A percentile compares a stretch with the other conserved stretches of the same genome.
phyloP scores from a whole-genome alignment of 2,329 filamentous ascomycete genomes.

The Pseudogymnoascus sp. region DNA sequence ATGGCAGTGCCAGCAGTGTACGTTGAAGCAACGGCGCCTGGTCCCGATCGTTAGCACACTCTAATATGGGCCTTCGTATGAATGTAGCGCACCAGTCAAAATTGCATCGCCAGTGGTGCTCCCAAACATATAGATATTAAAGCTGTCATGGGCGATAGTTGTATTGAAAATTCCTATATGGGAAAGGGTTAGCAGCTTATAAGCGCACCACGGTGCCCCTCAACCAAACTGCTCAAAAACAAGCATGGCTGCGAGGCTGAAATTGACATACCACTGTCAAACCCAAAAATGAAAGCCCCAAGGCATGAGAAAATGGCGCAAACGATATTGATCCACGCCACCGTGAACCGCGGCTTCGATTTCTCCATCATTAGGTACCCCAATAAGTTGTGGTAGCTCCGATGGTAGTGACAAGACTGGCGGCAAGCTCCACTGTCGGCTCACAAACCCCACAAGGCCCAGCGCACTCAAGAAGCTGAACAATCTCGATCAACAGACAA shows the following conservation, averaged over 20 bases:
- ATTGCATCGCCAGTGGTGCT: conserved; percentile 22
- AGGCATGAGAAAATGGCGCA: conserved; percentile 10
- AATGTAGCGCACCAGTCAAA: conserved; percentile 16
- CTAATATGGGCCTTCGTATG: no score
- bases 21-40: neutral
- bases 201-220: neutral
- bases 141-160: conserved; percentile 28
- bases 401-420: neutral
- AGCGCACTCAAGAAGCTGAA: neutral
- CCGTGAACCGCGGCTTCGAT: conserved; percentile 8
- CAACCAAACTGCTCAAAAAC: neutral
- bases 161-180: conserved; percentile 27
- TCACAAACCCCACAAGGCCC: neutral
- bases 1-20: neutral
- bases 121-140: conserved; percentile 29
- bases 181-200: neutral
- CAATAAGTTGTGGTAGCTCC: neutral
- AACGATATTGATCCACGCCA: conserved; percentile 10
- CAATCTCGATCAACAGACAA: neutral
- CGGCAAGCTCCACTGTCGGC: neutral
- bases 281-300: conserved; percentile 3
- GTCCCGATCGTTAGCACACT: neutral
- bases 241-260: neutral
- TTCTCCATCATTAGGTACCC: neutral
- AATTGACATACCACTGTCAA: neutral